Percentiles rank a stretch among this genome's conserved stretches.
These are phyloP conservation scores for Botryosphaeria agaves DNA, from an alignment of 2,329 filamentous ascomycete species.

Conservation along the genomic window DNA sequence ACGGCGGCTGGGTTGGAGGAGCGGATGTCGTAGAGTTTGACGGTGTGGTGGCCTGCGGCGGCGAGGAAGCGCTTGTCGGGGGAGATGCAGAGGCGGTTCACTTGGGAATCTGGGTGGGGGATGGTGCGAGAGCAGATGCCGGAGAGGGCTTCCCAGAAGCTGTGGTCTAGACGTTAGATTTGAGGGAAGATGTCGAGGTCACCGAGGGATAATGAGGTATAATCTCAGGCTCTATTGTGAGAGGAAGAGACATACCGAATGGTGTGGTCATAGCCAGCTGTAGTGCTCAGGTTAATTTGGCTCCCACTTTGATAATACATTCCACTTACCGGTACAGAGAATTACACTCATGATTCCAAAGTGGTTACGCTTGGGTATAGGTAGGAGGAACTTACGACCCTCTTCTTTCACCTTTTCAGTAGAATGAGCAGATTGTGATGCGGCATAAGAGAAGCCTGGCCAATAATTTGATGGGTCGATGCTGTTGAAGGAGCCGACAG, in stretches of 20 bases:
- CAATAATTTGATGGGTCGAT: not conserved
- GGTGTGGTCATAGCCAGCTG: slow-evolving; percentile 59
- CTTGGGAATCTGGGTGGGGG: slow-evolving; percentile 93
- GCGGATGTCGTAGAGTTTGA: slow-evolving; percentile 98
- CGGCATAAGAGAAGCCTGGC: not conserved
- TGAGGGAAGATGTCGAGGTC: slow-evolving; percentile 1
- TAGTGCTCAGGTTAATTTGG: slow-evolving; percentile 11
- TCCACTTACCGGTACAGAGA: slow-evolving; percentile 42
- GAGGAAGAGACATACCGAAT: slow-evolving; percentile 37
- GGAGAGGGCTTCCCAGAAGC: slow-evolving; percentile 96
- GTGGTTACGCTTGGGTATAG: not conserved
- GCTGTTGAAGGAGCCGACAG: too few relatives aligned
- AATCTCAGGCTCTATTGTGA: not conserved
- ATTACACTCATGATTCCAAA: slow-evolving; percentile 42
- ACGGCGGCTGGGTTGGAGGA: slow-evolving; percentile 92
- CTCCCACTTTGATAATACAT: slow-evolving; percentile 3
- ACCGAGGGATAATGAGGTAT: not conserved
- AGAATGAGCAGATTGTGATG: not conserved
- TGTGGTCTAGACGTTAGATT: slow-evolving; percentile 18
- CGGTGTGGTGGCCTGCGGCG: slow-evolving; percentile 61
- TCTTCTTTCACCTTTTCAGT: not conserved
- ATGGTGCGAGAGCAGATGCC: slow-evolving; percentile 97
- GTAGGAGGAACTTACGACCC: not conserved
- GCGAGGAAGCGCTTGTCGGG: slow-evolving; percentile 94
- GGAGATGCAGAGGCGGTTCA: slow-evolving; percentile 95